Percentiles rank a stretch among this genome's conserved stretches.
Conservation (phyloP, 441 rosid species). For the Biscutella laevigata region DNA sequence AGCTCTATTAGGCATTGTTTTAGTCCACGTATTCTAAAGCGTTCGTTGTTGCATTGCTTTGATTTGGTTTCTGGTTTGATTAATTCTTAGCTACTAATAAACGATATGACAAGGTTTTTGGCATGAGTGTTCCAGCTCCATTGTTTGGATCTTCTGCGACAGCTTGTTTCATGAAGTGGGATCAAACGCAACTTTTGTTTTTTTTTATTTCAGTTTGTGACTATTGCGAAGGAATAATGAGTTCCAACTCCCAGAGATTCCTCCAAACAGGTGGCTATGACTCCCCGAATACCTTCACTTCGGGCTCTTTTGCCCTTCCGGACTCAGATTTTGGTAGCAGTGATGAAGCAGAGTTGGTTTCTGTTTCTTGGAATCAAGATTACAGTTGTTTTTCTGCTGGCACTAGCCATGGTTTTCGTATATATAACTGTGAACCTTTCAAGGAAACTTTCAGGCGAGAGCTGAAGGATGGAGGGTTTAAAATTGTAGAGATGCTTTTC, state of each 20-base stretch:
- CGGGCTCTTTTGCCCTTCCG: constrained; percentile 27
- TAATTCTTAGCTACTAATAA: neutral
- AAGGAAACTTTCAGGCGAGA: constrained; percentile 73
- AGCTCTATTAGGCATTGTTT: neutral
- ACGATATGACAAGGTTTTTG: neutral
- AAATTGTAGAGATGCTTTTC: constrained; percentile 90
- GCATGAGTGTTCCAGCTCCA: neutral
- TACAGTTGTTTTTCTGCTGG: constrained; percentile 78
- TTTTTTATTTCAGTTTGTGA: constrained; percentile 20
- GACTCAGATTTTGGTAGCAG: constrained; percentile 30
- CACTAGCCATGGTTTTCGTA: constrained; percentile 66
- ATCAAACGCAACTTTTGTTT: neutral
- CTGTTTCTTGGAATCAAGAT: constrained; percentile 84
- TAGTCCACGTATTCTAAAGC: neutral
- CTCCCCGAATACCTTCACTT: constrained; percentile 21
- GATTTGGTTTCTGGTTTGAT: neutral
- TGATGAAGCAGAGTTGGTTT: constrained; percentile 48
- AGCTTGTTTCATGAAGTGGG: neutral
- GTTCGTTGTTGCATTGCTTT: neutral
- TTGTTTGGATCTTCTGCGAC: neutral
- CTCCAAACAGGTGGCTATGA: constrained; percentile 19
- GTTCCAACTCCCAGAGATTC: too few species aligned
- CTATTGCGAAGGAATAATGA: constrained; percentile 36
- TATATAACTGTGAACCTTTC: constrained; percentile 76
- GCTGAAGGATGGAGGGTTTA: constrained; percentile 62